Evolutionary conservation across 2,329 filamentous ascomycete species (phyloP), one percentile per base, ranked within the genome.

Genomic region (Botryotinia convoluta): DNA sequence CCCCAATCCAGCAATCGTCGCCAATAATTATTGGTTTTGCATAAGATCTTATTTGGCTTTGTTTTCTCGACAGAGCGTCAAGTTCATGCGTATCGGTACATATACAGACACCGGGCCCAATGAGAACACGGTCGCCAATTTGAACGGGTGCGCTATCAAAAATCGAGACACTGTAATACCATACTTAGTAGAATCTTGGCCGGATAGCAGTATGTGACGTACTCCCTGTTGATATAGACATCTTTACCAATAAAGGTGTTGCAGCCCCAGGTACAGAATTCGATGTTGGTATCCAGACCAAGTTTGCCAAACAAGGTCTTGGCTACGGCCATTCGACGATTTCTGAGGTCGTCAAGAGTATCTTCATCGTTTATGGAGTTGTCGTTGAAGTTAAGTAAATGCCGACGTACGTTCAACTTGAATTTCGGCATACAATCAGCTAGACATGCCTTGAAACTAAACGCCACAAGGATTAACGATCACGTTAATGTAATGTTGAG

Each of bases 41-140:
- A 73, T 84, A 87, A 26, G 81, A 81, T 71, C 90, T 83, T 26
- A 60, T 68, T 26, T 68, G 45, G 78, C 92, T 90, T 8, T 88
- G 87, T 54, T 86, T 83, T 37, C 86, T 83, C 2, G 83, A 84
- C 71, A 84, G 83, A 0, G 87, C 84, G 76, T 92, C 91, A 0
- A 92, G 84, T 67, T 93, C 92, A 80, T 96, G 93, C 0, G 89
- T 91, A 1, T 88, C 93, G 3, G 89, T 88, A 79, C 89, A 93
- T 72, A 96, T 87, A 68, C 85, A 88, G 0, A 95, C 91, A 77
- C 90, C 91, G 0, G 93, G 91, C 0, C 91, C 93, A 72, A 95
- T 84, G 86, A 77, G 62, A 18, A 74, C 73, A 51, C 74, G 71
- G 32, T 74, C 59, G 42, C 78, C 78, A 54, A 79, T 78, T 20